Evolutionary conservation across 1,284 basidiomycete genomes (phyloP).

Genomic region (Trametes pubescens): DNA sequence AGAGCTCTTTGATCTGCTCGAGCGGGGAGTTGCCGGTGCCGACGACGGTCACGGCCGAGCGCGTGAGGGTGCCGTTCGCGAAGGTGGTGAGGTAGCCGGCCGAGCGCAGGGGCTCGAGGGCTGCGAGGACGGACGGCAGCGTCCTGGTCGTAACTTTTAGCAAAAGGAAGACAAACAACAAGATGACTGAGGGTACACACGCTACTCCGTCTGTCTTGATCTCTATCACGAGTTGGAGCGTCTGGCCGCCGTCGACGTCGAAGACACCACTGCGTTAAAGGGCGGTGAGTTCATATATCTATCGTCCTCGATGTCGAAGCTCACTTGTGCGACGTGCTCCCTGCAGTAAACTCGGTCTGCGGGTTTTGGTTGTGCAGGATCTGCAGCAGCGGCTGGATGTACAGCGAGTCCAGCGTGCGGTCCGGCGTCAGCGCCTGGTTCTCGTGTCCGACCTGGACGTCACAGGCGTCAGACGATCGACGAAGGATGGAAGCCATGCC

Average conservation of each 20-base stretch:
- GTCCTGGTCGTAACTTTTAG: slow-evolving; percentile 45
- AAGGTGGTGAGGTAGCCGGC: slow-evolving; percentile 58
- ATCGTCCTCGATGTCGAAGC: slow-evolving; percentile 14
- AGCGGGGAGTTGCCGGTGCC: slow-evolving; percentile 67
- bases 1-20: slow-evolving; percentile 52
- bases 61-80: slow-evolving; percentile 48
- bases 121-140: slow-evolving; percentile 53
- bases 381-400: slow-evolving; percentile 55
- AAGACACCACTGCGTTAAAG: slow-evolving; percentile 51
- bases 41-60: slow-evolving; percentile 53
- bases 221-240: slow-evolving; percentile 59
- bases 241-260: slow-evolving; percentile 51
- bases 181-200: slow-evolving; percentile 41
- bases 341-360: slow-evolving; percentile 49
- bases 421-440: slow-evolving; percentile 43
- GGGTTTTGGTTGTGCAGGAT: slow-evolving; percentile 56
- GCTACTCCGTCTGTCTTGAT: slow-evolving; percentile 59
- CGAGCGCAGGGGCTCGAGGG: slow-evolving; percentile 55
- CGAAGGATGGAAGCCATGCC: neutral
- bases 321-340: slow-evolving; percentile 52
- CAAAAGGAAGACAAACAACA: neutral
- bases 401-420: slow-evolving; percentile 52
- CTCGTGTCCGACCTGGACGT: slow-evolving; percentile 57
- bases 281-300: neutral
- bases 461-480: neutral